These are phyloP conservation scores for Clitopilus hobsonii DNA, from an alignment of 768 basidiomycete genomes.

Conservation along the genomic window DNA sequence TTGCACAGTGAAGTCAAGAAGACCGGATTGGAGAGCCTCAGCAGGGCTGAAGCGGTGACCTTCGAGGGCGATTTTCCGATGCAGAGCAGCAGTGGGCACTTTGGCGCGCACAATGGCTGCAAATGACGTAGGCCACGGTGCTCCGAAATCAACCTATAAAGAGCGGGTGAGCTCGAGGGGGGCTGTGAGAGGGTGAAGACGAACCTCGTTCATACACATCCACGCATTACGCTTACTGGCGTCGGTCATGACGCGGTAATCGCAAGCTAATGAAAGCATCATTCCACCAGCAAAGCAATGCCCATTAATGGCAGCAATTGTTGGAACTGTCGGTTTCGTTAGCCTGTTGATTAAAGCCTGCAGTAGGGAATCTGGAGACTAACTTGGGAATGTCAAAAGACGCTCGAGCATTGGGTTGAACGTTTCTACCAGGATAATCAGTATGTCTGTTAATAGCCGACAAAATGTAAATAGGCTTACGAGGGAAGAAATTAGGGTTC, in stretches of 20 bases:
- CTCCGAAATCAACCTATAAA: conserved; percentile 75
- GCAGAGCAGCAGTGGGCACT: conserved; percentile 49
- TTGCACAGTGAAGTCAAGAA: conserved; percentile 67
- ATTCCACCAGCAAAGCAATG: conserved; percentile 86
- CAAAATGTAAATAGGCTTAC: conserved; percentile 30
- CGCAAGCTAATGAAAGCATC: conserved; percentile 75
- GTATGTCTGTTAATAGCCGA: conserved; percentile 6
- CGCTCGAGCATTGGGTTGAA: conserved; percentile 71
- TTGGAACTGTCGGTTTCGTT: conserved; percentile 51
- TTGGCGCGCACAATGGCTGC: conserved; percentile 60
- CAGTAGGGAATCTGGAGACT: conserved; percentile 14
- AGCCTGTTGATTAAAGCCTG: not conserved
- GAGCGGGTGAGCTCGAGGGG: not conserved
- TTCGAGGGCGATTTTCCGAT: conserved; percentile 74
- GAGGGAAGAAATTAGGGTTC: conserved; percentile 61
- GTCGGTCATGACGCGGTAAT: conserved; percentile 87
- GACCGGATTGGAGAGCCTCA: conserved; percentile 61
- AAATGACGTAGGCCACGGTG: conserved; percentile 73
- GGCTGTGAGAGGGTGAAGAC: conserved; percentile 2
- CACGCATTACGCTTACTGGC: conserved; percentile 75
- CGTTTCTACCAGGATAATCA: conserved; percentile 45
- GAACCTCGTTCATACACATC: conserved; percentile 91
- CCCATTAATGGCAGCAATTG: conserved; percentile 75
- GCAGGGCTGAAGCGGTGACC: conserved; percentile 73
- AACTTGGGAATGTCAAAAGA: conserved; percentile 74